Evolutionary conservation across 2,329 filamentous ascomycete species (phyloP).

Genomic region (Ophiostoma piceae): DNA sequence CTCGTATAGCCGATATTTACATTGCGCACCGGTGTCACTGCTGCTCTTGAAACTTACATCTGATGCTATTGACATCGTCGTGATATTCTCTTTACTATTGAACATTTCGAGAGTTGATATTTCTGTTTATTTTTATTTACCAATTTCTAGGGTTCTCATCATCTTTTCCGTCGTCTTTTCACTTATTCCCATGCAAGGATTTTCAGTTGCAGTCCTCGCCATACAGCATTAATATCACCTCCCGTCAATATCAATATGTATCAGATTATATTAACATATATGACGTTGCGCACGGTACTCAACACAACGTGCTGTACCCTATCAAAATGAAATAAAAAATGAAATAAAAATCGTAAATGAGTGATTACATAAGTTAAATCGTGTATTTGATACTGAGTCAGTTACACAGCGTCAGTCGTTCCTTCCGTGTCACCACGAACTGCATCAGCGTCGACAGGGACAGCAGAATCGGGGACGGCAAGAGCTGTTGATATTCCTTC

Average conservation of each 20-base stretch:
- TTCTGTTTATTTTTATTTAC: not conserved
- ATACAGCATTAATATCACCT: conserved; percentile 1
- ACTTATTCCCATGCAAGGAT: not conserved
- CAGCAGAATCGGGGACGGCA: not conserved
- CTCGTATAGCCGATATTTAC: not conserved
- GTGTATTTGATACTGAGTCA: conserved; percentile 6
- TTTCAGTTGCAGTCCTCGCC: not conserved
- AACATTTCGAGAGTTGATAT: not conserved
- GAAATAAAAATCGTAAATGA: not conserved
- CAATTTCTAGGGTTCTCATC: not conserved
- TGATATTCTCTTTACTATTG: not conserved
- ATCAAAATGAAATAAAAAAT: not conserved
- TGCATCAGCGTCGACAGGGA: not conserved
- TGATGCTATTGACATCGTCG: not conserved
- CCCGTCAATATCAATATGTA: not conserved
- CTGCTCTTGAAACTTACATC: not conserved
- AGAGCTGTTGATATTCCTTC: not conserved
- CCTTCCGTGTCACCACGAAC: not conserved
- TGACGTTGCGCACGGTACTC: not conserved
- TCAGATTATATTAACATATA: not conserved
- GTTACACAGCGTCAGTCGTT: not conserved
- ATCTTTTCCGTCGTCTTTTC: not conserved
- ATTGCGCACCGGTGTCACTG: not conserved
- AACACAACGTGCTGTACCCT: not conserved
- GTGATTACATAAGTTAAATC: not conserved